Conservation (phyloP, 2,329 filamentous ascomycete species). For the Parafenestella ontariensis region DNA sequence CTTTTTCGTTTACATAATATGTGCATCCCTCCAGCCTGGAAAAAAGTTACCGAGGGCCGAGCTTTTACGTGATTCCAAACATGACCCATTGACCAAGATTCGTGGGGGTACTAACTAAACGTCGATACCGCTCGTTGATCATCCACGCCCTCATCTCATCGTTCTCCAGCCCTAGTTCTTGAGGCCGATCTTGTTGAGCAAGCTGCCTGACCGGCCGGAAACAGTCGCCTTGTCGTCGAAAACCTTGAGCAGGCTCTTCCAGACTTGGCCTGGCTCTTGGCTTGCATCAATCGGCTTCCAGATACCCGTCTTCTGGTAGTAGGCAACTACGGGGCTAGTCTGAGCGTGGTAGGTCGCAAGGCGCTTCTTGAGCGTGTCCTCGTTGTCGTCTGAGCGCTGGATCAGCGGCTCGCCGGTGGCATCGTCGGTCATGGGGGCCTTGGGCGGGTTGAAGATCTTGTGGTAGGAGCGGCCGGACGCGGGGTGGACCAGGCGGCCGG, state of each 20-base stretch:
- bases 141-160: not conserved
- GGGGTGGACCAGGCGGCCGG: slow-evolving; percentile 92
- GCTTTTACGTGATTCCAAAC: slow-evolving; percentile 17
- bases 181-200: slow-evolving; percentile 63
- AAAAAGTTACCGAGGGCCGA: slow-evolving; percentile 20
- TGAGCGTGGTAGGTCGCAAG: slow-evolving; percentile 92
- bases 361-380: slow-evolving; percentile 93
- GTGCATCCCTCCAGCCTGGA: slow-evolving; percentile 23
- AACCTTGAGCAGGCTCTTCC: slow-evolving; percentile 88
- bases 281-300: slow-evolving; percentile 95
- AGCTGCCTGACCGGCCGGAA: slow-evolving; percentile 49
- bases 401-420: slow-evolving; percentile 95
- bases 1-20: slow-evolving; percentile 21
- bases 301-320: slow-evolving; percentile 98
- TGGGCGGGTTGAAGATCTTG: slow-evolving; percentile 98
- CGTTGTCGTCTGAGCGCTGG: slow-evolving; percentile 97
- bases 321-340: slow-evolving; percentile 89
- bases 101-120: slow-evolving; percentile 1
- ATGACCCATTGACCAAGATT: slow-evolving; percentile 4
- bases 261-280: slow-evolving; percentile 94
- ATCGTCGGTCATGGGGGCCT: slow-evolving; percentile 93
- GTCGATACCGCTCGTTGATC: slow-evolving; percentile 9
- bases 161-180: slow-evolving; percentile 52
- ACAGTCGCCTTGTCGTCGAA: slow-evolving; percentile 67
- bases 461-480: slow-evolving; percentile 97